These are phyloP conservation scores for Pseudonitzschia pungens DNA, from an alignment of 108 stramenopile species.

Conservation along the genomic window DNA sequence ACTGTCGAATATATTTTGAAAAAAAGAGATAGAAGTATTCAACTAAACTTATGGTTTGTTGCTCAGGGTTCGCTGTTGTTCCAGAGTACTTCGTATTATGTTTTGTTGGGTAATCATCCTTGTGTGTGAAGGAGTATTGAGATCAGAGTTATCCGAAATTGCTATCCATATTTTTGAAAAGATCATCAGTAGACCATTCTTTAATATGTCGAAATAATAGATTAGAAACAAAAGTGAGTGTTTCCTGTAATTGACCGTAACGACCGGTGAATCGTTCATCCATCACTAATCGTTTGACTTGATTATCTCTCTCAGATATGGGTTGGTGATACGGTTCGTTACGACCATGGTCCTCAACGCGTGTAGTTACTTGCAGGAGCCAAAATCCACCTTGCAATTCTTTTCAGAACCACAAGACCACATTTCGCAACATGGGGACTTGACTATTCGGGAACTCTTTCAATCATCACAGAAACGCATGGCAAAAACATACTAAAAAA, in stretches of 20 bases:
- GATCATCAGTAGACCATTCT: too few species aligned
- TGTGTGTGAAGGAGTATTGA: too few species aligned
- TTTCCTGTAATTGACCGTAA: background rate
- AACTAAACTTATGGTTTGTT: too few species aligned
- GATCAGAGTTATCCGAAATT: too few species aligned
- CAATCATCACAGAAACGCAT: conserved; percentile 31
- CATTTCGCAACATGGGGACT: conserved; percentile 17
- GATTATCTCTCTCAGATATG: conserved; percentile 53
- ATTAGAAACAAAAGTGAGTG: conserved; percentile 15
- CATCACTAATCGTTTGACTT: background rate
- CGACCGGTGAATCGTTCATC: too few species aligned
- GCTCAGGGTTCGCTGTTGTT: too few species aligned
- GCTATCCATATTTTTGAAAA: too few species aligned
- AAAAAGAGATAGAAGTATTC: too few species aligned
- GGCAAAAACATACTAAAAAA: background rate
- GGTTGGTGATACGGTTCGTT: conserved; percentile 55
- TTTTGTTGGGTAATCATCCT: too few species aligned
- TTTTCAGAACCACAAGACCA: conserved; percentile 32
- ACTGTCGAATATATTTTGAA: too few species aligned
- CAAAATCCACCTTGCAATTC: conserved; percentile 9
- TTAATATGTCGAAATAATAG: too few species aligned
- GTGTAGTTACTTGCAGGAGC: conserved; percentile 54
- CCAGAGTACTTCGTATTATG: too few species aligned
- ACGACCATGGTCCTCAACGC: conserved; percentile 60
- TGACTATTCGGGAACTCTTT: conserved; percentile 44